Evolutionary conservation across 768 basidiomycete genomes (phyloP).

Genomic region (Suillus fuscotomentosus): DNA sequence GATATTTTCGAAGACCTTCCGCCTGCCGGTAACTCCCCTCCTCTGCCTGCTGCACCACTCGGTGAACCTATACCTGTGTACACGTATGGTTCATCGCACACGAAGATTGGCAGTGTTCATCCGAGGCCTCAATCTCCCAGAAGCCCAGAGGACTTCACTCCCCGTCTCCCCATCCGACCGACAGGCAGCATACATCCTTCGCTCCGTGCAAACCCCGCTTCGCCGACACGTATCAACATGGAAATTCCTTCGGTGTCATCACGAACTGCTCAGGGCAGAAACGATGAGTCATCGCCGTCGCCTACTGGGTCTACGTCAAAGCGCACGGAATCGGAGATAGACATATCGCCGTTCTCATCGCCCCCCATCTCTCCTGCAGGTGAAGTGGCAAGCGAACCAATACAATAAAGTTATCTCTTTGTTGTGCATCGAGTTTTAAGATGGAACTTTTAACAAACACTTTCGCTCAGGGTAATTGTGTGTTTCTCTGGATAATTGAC

Average conservation of each 20-base stretch:
- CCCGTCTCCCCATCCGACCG: conserved; percentile 66
- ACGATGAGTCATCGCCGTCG: conserved; percentile 19
- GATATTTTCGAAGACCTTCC: conserved; percentile 63
- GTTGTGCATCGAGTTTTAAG: background rate
- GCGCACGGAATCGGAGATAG: conserved; percentile 10
- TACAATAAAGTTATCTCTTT: background rate
- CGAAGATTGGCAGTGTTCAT: conserved; percentile 55
- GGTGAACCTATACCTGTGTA: conserved; percentile 59
- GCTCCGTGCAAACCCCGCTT: conserved; percentile 49
- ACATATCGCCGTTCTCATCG: conserved; percentile 18
- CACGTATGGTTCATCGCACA: conserved; percentile 71
- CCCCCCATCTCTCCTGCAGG: conserved; percentile 2
- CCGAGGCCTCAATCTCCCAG: conserved; percentile 21
- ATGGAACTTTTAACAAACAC: background rate
- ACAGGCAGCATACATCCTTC: conserved; percentile 79
- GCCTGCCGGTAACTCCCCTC: conserved; percentile 51
- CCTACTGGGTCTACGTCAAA: conserved; percentile 5
- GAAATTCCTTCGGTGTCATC: conserved; percentile 29
- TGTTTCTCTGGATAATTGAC: background rate
- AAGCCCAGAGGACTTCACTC: conserved; percentile 66
- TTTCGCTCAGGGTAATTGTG: background rate
- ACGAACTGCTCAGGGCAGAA: conserved; percentile 20
- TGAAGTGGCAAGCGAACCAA: background rate
- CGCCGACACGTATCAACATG: conserved; percentile 44
- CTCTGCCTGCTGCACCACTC: conserved; percentile 69